These are phyloP conservation scores for Sphaerobolus stellatus DNA, from an alignment of 1,284 basidiomycete species.

Conservation along the genomic window DNA sequence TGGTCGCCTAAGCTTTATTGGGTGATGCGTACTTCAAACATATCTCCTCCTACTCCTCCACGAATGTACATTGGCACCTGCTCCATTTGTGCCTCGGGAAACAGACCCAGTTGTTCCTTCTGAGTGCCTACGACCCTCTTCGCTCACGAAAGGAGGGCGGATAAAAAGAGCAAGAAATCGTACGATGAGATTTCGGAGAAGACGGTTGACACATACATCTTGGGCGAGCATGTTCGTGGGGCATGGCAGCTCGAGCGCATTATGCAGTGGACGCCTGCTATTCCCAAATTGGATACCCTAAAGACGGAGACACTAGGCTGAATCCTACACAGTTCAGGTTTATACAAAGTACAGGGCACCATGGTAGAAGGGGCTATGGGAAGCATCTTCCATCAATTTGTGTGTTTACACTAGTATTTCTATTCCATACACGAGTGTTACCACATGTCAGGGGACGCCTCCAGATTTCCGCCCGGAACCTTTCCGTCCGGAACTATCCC, in stretches of 20 bases:
- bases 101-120: slow-evolving; percentile 43
- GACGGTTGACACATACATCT: slow-evolving; percentile 61
- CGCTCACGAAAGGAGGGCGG: slow-evolving; percentile 5
- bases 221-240: slow-evolving; percentile 72
- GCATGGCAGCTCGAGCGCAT: slow-evolving; percentile 66
- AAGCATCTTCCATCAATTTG: slow-evolving; percentile 75
- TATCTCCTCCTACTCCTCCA: slow-evolving; percentile 73
- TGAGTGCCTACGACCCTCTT: slow-evolving; percentile 33
- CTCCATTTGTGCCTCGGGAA: slow-evolving; percentile 13
- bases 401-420: slow-evolving; percentile 41
- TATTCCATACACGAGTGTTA: slow-evolving; percentile 67
- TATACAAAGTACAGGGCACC: slow-evolving; percentile 76
- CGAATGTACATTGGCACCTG: slow-evolving; percentile 37
- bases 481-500: too few relatives aligned
- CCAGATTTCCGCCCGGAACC: too few relatives aligned
- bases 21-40: slow-evolving; percentile 69
- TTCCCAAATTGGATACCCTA: slow-evolving; percentile 6
- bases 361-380: slow-evolving; percentile 73
- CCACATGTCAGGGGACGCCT: too few relatives aligned
- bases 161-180: slow-evolving; percentile 12
- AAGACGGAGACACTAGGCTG: slow-evolving; percentile 13
- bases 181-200: slow-evolving; percentile 54
- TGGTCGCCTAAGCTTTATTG: slow-evolving; percentile 65
- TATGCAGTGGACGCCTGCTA: slow-evolving; percentile 68
- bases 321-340: slow-evolving; percentile 46